These are phyloP conservation scores for Podila minutissima DNA, from an alignment of 192 early-diverging fungal species.

Conservation along the genomic window DNA sequence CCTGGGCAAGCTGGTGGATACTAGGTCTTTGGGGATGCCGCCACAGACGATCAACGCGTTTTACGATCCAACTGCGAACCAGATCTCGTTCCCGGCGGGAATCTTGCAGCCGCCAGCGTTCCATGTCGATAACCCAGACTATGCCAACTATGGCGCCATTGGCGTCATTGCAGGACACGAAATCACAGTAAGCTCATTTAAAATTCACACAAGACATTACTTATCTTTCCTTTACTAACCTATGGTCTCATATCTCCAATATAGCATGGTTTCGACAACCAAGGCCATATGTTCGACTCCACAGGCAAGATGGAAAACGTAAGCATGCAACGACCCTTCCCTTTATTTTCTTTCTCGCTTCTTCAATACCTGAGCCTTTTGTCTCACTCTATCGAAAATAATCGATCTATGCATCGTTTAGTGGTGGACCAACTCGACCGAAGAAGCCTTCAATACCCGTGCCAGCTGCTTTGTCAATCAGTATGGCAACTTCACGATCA, in stretches of 20 bases:
- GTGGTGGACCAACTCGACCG: conserved; percentile 76
- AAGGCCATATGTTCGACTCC: conserved; percentile 52
- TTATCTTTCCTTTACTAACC: neutral
- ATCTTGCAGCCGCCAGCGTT: conserved; percentile 73
- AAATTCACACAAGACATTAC: conserved; percentile 25
- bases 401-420: neutral
- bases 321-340: conserved; percentile 40
- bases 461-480: conserved; percentile 72
- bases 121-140: conserved; percentile 57
- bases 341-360: conserved; percentile 8
- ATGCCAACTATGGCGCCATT: conserved; percentile 73
- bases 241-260: neutral
- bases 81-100: conserved; percentile 62
- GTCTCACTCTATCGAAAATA: too few relatives aligned
- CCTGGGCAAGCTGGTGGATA: conserved; percentile 51
- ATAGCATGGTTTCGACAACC: conserved; percentile 60
- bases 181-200: conserved; percentile 54
- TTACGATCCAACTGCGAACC: conserved; percentile 57
- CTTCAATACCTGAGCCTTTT: neutral
- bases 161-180: conserved; percentile 80
- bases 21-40: conserved; percentile 55
- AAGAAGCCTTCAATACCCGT: conserved; percentile 55
- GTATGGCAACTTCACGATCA: conserved; percentile 59
- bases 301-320: neutral
- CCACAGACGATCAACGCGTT: conserved; percentile 66